These are phyloP conservation scores for Trichoderma endophyticum DNA, from an alignment of 2,329 filamentous ascomycete species.

Conservation along the genomic window DNA sequence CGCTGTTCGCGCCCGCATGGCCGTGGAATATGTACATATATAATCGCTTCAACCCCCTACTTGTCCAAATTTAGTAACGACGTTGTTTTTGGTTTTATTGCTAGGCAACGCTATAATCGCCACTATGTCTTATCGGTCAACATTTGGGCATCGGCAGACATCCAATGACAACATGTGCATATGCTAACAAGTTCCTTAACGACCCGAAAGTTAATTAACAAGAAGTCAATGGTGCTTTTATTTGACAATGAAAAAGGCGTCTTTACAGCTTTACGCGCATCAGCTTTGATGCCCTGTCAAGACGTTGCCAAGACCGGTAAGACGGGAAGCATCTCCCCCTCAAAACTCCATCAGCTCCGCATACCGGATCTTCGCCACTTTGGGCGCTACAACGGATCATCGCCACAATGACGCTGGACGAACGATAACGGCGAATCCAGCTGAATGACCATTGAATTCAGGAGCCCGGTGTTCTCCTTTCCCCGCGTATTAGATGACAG, in stretches of 20 bases:
- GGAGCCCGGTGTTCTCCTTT: neutral
- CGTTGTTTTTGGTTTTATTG: neutral
- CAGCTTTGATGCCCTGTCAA: neutral
- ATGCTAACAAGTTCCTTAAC: neutral
- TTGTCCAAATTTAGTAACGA: neutral
- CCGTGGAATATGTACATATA: neutral
- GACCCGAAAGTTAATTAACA: neutral
- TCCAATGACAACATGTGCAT: neutral
- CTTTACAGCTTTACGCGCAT: neutral
- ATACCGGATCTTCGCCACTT: neutral
- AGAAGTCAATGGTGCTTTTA: neutral
- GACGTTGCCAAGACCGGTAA: neutral
- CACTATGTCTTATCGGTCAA: neutral
- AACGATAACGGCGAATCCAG: neutral
- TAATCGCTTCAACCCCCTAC: neutral
- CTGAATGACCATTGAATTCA: neutral
- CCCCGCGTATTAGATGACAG: neutral
- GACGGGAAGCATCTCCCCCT: neutral
- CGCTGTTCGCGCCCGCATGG: neutral
- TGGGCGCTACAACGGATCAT: neutral
- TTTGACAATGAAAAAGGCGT: neutral
- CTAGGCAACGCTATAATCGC: neutral
- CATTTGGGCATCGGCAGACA: neutral
- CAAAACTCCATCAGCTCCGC: neutral
- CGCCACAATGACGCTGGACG: neutral